phyloP scores from a whole-genome alignment of 2,329 filamentous ascomycete genomes.

The Alternaria triticimaculans region DNA sequence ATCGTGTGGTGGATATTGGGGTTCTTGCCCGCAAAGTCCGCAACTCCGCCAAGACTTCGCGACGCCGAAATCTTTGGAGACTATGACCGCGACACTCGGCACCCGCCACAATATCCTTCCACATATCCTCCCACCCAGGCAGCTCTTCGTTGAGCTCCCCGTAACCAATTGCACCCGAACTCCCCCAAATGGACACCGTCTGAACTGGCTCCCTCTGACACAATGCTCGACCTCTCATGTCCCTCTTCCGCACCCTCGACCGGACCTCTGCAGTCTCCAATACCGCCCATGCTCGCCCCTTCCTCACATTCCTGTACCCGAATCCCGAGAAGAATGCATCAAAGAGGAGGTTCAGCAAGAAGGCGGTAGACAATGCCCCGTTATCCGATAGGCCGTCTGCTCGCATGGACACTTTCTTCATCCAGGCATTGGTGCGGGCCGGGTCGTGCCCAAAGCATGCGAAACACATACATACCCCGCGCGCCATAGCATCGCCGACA shows the following conservation, averaged over 20 bases:
- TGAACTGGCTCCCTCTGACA: slow-evolving; percentile 49
- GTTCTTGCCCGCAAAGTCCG: slow-evolving; percentile 12
- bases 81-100: slow-evolving; percentile 1
- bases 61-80: slow-evolving; percentile 14
- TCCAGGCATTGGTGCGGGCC: slow-evolving; percentile 60
- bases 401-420: slow-evolving; percentile 60
- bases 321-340: slow-evolving; percentile 1
- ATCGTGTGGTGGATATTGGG: slow-evolving; percentile 3
- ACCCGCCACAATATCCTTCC: slow-evolving; percentile 8
- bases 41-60: slow-evolving; percentile 16
- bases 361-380: slow-evolving; percentile 20
- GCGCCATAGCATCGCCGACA: neutral
- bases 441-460: slow-evolving; percentile 59
- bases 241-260: slow-evolving; percentile 63
- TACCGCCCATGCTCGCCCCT: slow-evolving; percentile 43
- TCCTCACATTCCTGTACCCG: slow-evolving; percentile 46
- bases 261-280: slow-evolving; percentile 59
- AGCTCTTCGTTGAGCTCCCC: slow-evolving; percentile 24
- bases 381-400: neutral
- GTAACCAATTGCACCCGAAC: slow-evolving; percentile 11
- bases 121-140: neutral
- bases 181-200: slow-evolving; percentile 22
- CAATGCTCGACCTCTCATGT: slow-evolving; percentile 70
- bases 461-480: slow-evolving; percentile 39
- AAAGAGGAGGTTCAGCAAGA: slow-evolving; percentile 28